Evolutionary conservation across 192 early-diverging fungal species (phyloP).

Genomic region (Bifiguratus adelaidae): DNA sequence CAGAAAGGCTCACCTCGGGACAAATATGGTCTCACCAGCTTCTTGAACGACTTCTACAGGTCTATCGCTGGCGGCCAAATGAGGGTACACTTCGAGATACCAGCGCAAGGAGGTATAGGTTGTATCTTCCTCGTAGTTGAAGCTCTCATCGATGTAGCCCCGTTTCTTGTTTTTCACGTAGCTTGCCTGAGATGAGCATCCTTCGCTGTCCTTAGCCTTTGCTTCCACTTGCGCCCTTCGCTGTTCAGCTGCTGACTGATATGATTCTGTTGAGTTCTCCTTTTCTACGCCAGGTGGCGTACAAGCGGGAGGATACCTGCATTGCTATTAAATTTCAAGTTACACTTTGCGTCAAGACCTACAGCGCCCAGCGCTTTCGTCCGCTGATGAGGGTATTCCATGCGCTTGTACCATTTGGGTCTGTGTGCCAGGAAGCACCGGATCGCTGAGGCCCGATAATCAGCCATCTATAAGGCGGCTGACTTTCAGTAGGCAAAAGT

Average conservation of each 20-base stretch:
- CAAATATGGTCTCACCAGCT: slow-evolving; percentile 33
- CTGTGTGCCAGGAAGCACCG: slow-evolving; percentile 31
- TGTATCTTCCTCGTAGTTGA: neutral
- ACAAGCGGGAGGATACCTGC: neutral
- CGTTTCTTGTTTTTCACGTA: too few species aligned
- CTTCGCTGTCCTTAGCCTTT: too few species aligned
- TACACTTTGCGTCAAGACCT: slow-evolving; percentile 1
- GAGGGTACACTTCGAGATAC: slow-evolving; percentile 36
- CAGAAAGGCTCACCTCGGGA: slow-evolving; percentile 21
- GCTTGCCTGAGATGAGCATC: too few species aligned
- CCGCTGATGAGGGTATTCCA: slow-evolving; percentile 34
- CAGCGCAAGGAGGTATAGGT: slow-evolving; percentile 19
- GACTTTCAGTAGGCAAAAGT: slow-evolving; percentile 3
- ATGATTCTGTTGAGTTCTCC: neutral
- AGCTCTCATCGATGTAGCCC: neutral
- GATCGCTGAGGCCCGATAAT: slow-evolving; percentile 30
- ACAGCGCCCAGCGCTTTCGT: slow-evolving; percentile 40
- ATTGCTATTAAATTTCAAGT: neutral
- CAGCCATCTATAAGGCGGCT: slow-evolving; percentile 32
- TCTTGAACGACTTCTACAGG: slow-evolving; percentile 30
- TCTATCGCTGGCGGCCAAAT: slow-evolving; percentile 10
- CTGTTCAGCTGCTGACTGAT: neutral
- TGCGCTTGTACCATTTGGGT: slow-evolving; percentile 30
- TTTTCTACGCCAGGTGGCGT: neutral
- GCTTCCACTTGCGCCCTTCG: too few species aligned